Conservation (phyloP, 2,329 filamentous ascomycete species). For the Leptographium flavum region DNA sequence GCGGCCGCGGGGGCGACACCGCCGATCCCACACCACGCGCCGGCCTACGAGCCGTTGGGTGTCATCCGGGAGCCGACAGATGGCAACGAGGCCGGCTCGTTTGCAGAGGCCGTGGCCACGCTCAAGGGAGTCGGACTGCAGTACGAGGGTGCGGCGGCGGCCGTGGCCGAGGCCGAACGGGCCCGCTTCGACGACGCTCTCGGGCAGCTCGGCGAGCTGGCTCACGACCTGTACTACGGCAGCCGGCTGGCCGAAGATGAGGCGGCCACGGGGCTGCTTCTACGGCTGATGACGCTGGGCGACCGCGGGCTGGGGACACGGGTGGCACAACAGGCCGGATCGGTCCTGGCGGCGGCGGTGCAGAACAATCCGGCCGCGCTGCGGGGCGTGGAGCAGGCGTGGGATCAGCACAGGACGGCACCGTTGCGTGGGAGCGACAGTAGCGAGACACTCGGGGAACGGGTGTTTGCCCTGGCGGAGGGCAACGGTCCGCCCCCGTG, state of each 20-base stretch:
- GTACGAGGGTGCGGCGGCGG: constrained; percentile 7
- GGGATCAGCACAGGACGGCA: constrained; percentile 26
- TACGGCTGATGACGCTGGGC: constrained; percentile 36
- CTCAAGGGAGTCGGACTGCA: constrained; percentile 25
- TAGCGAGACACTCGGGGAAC: neutral
- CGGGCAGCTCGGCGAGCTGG: constrained; percentile 44
- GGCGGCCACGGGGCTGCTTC: constrained; percentile 36
- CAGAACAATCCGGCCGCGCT: constrained; percentile 54
- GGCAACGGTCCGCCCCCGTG: constrained; percentile 11
- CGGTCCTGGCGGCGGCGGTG: constrained; percentile 40
- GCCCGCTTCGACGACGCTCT: constrained; percentile 34
- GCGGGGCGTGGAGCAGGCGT: constrained; percentile 31
- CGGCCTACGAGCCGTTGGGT: constrained; percentile 41
- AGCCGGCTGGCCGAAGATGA: constrained; percentile 44
- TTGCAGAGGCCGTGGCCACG: constrained; percentile 31
- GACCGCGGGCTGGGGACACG: constrained; percentile 14
- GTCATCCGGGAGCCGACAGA: constrained; percentile 36
- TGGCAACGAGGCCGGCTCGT: constrained; percentile 23
- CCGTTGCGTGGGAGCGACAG: constrained; percentile 22
- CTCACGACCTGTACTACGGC: constrained; percentile 58
- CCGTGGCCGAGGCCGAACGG: constrained; percentile 7
- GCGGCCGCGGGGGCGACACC: constrained; percentile 1
- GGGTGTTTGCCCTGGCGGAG: neutral
- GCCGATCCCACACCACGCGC: constrained; percentile 33
- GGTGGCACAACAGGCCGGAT: constrained; percentile 36